These are phyloP conservation scores for Phytophthora quininea DNA, from an alignment of 352 stramenopile species.

Conservation along the genomic window DNA sequence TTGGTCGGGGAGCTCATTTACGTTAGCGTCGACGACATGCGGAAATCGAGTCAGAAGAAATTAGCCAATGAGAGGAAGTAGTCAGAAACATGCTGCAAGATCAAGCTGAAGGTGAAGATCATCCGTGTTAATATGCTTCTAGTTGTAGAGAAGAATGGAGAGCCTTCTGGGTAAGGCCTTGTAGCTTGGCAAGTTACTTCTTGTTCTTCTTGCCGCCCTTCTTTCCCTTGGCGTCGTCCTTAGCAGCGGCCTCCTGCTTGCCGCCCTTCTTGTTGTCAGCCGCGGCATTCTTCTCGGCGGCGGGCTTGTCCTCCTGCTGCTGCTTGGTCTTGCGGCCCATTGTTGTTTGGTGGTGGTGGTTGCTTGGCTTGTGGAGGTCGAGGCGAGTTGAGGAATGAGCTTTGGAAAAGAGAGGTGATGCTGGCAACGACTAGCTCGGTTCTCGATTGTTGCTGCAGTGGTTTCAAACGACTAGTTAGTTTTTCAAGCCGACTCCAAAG, in stretches of 20 bases:
- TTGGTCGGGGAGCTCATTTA: constrained; percentile 35
- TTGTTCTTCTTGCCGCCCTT: constrained; percentile 29
- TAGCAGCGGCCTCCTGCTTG: constrained; percentile 23
- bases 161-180: no score
- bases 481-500: no score
- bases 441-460: no score
- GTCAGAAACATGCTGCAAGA: constrained; percentile 1
- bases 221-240: constrained; percentile 12
- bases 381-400: constrained; percentile 21
- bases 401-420: background rate
- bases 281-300: constrained; percentile 26
- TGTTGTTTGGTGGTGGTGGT: constrained; percentile 5
- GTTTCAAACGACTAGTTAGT: no score
- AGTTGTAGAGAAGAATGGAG: no score
- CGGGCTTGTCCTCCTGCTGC: constrained; percentile 21
- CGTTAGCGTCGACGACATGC: constrained; percentile 4
- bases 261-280: constrained; percentile 14
- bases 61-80: constrained; percentile 14
- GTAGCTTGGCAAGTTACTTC: constrained; percentile 8
- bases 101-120: background rate
- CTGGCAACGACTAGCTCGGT: no score
- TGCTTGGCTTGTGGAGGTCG: constrained; percentile 15
- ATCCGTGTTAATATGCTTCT: constrained; percentile 8
- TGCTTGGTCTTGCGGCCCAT: constrained; percentile 44
- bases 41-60: constrained; percentile 8